These are phyloP conservation scores for Blastobotrys arbuscula DNA, from an alignment of 1,139 yeast genomes.

Conservation along the genomic window DNA sequence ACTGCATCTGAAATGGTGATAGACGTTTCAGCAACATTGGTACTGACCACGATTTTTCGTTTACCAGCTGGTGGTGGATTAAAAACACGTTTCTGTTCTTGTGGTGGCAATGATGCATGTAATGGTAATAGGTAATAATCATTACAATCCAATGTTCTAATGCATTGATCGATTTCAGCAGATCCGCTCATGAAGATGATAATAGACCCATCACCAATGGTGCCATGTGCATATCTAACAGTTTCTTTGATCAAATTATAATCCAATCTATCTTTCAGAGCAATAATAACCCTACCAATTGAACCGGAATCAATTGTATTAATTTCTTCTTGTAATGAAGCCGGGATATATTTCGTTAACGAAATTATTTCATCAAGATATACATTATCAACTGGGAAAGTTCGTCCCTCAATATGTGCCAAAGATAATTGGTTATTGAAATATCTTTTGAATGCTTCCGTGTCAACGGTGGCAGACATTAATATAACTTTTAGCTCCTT, in stretches of 20 bases:
- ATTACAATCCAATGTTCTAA: slow-evolving; percentile 31
- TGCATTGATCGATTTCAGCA: slow-evolving; percentile 69
- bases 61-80: slow-evolving; percentile 44
- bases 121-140: slow-evolving; percentile 53
- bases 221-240: slow-evolving; percentile 48
- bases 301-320: slow-evolving; percentile 18
- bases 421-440: slow-evolving; percentile 42
- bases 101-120: slow-evolving; percentile 79
- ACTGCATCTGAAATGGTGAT: slow-evolving; percentile 93
- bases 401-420: slow-evolving; percentile 81
- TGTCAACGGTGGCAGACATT: slow-evolving; percentile 94
- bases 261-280: slow-evolving; percentile 47
- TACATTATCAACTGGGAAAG: slow-evolving; percentile 79
- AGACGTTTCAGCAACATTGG: slow-evolving; percentile 80
- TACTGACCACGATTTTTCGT: slow-evolving; percentile 81
- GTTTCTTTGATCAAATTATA: slow-evolving; percentile 62
- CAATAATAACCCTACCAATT: slow-evolving; percentile 34
- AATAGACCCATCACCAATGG: slow-evolving; percentile 64
- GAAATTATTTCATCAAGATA: slow-evolving; percentile 63
- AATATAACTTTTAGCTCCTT: slow-evolving; percentile 58
- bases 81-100: slow-evolving; percentile 78
- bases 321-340: slow-evolving; percentile 23
- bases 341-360: slow-evolving; percentile 38
- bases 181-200: slow-evolving; percentile 87
- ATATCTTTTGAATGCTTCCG: slow-evolving; percentile 58